These are phyloP conservation scores for Copromyces sp. DNA, from an alignment of 495 filamentous ascomycete genomes.

Conservation along the genomic window DNA sequence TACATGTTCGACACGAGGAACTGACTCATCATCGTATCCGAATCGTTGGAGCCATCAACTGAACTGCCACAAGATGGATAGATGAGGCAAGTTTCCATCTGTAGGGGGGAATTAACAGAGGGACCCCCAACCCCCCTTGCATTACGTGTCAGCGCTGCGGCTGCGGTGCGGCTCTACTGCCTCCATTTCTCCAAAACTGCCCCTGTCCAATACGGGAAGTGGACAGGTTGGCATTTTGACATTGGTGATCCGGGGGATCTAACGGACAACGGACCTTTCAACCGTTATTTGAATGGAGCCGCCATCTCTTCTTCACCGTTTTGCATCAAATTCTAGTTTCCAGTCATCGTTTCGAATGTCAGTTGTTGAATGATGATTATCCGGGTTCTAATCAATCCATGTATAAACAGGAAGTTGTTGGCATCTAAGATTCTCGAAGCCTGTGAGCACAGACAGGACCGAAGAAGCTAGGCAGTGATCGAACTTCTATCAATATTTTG, in stretches of 20 bases:
- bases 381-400: background rate
- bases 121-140: background rate
- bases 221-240: background rate
- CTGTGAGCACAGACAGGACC: background rate
- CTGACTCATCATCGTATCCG: background rate
- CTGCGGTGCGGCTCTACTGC: background rate
- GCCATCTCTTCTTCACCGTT: background rate
- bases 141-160: background rate
- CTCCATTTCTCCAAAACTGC: background rate
- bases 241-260: background rate
- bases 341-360: conserved; percentile 4
- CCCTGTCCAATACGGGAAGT: background rate
- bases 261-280: background rate
- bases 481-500: background rate
- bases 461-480: background rate
- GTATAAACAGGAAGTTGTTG: no score
- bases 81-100: background rate
- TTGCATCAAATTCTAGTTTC: no score
- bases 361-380: background rate
- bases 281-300: background rate
- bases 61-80: background rate
- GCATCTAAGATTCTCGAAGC: background rate
- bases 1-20: background rate
- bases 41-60: background rate
- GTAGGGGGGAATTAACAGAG: background rate